Percentiles rank a stretch among this genome's conserved stretches.
Conservation (phyloP, 192 early-diverging fungal species). For the Gaertneriomyces semiglobifer region DNA sequence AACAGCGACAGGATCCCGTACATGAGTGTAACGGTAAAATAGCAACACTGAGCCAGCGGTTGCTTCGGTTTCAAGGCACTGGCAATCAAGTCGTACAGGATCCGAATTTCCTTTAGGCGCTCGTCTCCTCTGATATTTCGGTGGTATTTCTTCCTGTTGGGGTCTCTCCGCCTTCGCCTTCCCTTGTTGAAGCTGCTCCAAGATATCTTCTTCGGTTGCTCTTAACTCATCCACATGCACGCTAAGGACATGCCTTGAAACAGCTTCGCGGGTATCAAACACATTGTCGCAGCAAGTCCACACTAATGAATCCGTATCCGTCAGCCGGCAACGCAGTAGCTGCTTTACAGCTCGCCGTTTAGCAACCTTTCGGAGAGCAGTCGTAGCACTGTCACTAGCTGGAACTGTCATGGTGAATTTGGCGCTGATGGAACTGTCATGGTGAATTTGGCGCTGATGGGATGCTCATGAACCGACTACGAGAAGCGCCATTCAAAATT, state of each 20-base stretch:
- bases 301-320: not conserved
- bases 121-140: constrained; percentile 23
- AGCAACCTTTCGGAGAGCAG: not conserved
- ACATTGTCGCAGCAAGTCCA: not conserved
- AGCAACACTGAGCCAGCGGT: constrained; percentile 29
- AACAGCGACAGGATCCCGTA: not conserved
- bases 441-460: no score
- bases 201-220: not conserved
- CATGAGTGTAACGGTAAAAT: constrained; percentile 24
- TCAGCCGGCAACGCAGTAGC: not conserved
- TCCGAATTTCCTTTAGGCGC: constrained; percentile 29
- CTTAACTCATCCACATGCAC: not conserved
- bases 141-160: not conserved
- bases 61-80: constrained; percentile 2
- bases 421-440: no score
- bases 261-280: not conserved
- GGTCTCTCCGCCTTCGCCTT: no score
- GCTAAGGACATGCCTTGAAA: not conserved
- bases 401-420: no score
- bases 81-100: constrained; percentile 21
- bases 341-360: constrained; percentile 1
- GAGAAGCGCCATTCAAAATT: no score
- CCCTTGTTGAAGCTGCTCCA: not conserved
- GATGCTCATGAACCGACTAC: no score
- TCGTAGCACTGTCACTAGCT: no score